Evolutionary conservation across 1,284 basidiomycete species (phyloP).

Genomic region (Naganishia sp.): DNA sequence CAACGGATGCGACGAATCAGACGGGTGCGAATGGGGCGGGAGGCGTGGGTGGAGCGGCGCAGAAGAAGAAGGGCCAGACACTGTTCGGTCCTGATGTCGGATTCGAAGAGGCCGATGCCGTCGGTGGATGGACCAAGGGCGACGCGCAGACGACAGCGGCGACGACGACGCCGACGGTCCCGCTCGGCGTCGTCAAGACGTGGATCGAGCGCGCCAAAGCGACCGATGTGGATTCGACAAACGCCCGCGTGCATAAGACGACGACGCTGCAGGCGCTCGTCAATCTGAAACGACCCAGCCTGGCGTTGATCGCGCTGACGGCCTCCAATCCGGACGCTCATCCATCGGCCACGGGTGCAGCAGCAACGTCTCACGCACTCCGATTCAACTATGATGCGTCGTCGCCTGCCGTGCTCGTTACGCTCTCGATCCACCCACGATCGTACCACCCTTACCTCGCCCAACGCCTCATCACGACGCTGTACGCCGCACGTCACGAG

Average conservation of each 20-base stretch:
- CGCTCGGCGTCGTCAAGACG: constrained; percentile 70
- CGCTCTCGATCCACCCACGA: constrained; percentile 68
- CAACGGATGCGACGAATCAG: constrained; percentile 28
- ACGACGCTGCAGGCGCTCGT: constrained; percentile 88
- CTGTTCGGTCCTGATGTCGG: constrained; percentile 74
- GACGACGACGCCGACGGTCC: constrained; percentile 61
- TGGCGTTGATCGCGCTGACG: constrained; percentile 66
- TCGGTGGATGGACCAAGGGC: constrained; percentile 48
- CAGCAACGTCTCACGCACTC: constrained; percentile 61
- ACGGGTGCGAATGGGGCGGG: constrained; percentile 4
- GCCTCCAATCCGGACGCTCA: constrained; percentile 56
- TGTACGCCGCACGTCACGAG: constrained; percentile 55
- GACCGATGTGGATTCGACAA: constrained; percentile 38
- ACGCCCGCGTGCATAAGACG: constrained; percentile 66
- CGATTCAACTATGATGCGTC: constrained; percentile 89
- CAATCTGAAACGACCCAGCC: constrained; percentile 83
- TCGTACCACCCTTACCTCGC: constrained; percentile 56
- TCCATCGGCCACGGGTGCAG: constrained; percentile 44
- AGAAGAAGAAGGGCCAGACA: constrained; percentile 59
- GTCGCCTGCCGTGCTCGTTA: constrained; percentile 74
- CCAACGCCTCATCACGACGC: constrained; percentile 46
- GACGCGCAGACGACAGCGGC: constrained; percentile 35
- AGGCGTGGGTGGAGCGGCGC: constrained; percentile 10
- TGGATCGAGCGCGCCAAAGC: constrained; percentile 83
- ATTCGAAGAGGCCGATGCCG: constrained; percentile 53